A percentile compares a stretch with the other conserved stretches of the same genome.
Conservation (phyloP, 1,139 yeast genomes). For the Hansenula lynferdii region DNA sequence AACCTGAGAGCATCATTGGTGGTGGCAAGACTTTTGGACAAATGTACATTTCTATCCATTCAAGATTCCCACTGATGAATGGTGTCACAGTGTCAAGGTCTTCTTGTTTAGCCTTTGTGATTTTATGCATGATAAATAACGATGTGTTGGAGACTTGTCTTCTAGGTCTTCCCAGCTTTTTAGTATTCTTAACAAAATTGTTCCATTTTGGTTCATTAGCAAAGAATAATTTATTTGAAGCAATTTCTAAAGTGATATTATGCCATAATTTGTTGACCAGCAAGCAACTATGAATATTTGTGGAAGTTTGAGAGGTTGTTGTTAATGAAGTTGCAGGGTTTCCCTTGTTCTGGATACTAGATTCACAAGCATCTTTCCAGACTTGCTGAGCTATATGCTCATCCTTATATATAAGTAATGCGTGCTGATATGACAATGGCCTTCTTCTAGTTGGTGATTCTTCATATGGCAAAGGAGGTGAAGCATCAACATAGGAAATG, state of each 20-base stretch:
- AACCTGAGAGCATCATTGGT: slow-evolving; percentile 33
- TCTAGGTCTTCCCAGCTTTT: slow-evolving; percentile 6
- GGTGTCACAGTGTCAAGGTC: slow-evolving; percentile 37
- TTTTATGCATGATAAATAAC: slow-evolving; percentile 46
- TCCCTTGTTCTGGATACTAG: slow-evolving; percentile 11
- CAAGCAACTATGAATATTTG: slow-evolving; percentile 52
- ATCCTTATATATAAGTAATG: slow-evolving; percentile 52
- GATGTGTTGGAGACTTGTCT: slow-evolving; percentile 29
- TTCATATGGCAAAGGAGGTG: slow-evolving; percentile 53
- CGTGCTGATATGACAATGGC: slow-evolving; percentile 65
- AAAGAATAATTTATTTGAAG: slow-evolving; percentile 54
- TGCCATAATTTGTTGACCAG: slow-evolving; percentile 67
- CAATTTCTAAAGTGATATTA: slow-evolving; percentile 46
- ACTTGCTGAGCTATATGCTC: slow-evolving; percentile 43
- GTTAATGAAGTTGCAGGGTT: slow-evolving; percentile 12
- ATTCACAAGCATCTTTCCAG: slow-evolving; percentile 33
- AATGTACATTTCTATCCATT: slow-evolving; percentile 76
- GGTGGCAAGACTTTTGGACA: slow-evolving; percentile 72
- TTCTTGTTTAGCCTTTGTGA: slow-evolving; percentile 36
- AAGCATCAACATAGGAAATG: slow-evolving; percentile 50
- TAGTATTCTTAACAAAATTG: slow-evolving; percentile 31
- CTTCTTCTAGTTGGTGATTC: slow-evolving; percentile 53
- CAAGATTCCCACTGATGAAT: slow-evolving; percentile 42
- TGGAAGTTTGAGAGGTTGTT: slow-evolving; percentile 8
- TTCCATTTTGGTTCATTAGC: slow-evolving; percentile 41